Evolutionary conservation across 75 land plant genomes (phyloP).

Genomic region (Azolla pinnata): DNA sequence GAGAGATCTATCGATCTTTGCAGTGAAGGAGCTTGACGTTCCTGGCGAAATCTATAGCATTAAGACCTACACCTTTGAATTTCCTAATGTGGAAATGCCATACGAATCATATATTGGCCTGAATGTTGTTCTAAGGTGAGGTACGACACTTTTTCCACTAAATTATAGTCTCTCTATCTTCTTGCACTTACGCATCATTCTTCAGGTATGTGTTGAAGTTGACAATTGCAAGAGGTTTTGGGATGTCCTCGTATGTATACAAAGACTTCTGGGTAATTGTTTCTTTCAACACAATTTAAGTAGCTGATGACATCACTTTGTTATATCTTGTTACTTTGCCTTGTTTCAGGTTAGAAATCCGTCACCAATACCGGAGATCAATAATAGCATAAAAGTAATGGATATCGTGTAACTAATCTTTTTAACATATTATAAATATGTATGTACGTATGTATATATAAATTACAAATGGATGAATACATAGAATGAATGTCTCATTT

Average conservation of each 20-base stretch:
- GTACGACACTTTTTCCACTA: no score
- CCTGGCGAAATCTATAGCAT: slow-evolving; percentile 89
- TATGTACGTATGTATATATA: no score
- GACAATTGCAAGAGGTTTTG: slow-evolving; percentile 87
- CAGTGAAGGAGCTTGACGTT: slow-evolving; percentile 95
- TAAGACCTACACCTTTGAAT: slow-evolving; percentile 92
- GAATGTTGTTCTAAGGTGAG: slow-evolving; percentile 96
- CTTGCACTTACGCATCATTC: no score
- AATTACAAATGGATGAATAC: no score
- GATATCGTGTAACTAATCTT: no score
- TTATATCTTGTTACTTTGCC: slow-evolving; percentile 1
- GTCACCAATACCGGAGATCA: slow-evolving; percentile 72
- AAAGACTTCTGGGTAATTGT: slow-evolving; percentile 79
- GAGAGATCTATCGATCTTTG: no score
- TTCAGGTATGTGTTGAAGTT: slow-evolving; percentile 95
- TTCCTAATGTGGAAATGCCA: slow-evolving; percentile 98
- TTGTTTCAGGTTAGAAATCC: slow-evolving; percentile 78
- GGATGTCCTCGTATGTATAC: slow-evolving; percentile 70
- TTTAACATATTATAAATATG: no score
- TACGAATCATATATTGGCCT: slow-evolving; percentile 97
- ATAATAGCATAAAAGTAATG: slow-evolving; percentile 92
- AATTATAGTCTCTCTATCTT: no score
- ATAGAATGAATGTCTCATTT: background rate
- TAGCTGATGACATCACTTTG: background rate
- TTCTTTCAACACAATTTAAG: no score